Percentiles rank a stretch among this genome's conserved stretches.
phyloP scores from a whole-genome alignment of 768 basidiomycete species.

The Phaeotremella skinneri region DNA sequence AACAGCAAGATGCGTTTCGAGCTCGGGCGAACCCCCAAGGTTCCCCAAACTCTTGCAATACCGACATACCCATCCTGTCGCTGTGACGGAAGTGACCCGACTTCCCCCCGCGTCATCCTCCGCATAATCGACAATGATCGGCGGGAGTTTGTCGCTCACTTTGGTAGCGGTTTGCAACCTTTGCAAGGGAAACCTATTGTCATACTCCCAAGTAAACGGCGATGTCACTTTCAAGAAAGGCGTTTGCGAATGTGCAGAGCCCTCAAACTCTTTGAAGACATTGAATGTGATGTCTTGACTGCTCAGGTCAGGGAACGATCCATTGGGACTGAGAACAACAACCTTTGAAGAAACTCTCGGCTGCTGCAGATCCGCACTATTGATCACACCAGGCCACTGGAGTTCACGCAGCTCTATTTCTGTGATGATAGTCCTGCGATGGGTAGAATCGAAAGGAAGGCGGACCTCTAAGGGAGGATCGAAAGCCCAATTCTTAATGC shows the following conservation, averaged over 20 bases:
- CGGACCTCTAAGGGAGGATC: too few relatives aligned
- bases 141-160: neutral
- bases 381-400: neutral
- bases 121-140: neutral
- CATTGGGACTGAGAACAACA: neutral
- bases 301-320: neutral
- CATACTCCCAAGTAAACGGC: neutral
- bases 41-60: neutral
- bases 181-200: neutral
- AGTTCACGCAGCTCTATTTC: neutral
- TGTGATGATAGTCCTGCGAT: too few relatives aligned
- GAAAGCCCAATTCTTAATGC: too few relatives aligned
- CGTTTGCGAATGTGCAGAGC: neutral
- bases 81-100: neutral
- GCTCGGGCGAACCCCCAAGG: neutral
- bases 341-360: neutral
- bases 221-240: neutral
- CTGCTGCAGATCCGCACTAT: neutral
- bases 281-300: neutral
- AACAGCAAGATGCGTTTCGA: constrained; percentile 7
- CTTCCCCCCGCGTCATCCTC: neutral
- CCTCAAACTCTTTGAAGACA: neutral
- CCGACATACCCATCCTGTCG: neutral
- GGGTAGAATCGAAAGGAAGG: too few relatives aligned
- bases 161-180: neutral